Conservation (phyloP, 768 basidiomycete species). For the Mycena chlorophos region DNA sequence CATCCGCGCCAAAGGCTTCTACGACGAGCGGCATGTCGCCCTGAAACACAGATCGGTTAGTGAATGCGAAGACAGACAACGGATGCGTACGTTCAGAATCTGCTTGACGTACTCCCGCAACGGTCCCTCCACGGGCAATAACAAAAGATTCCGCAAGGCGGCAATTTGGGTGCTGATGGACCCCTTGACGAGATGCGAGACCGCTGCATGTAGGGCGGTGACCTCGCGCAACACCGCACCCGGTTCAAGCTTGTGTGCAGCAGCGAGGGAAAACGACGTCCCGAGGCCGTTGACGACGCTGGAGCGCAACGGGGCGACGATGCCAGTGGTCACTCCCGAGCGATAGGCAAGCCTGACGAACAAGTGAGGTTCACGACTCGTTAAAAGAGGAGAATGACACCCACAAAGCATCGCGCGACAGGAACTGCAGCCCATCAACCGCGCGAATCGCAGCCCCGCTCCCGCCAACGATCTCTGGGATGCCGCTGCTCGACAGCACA, state of each 20-base stretch:
- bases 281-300: slow-evolving; percentile 64
- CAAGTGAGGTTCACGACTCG: background rate
- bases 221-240: slow-evolving; percentile 66
- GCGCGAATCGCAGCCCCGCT: slow-evolving; percentile 53
- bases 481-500: slow-evolving; percentile 38
- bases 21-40: slow-evolving; percentile 76
- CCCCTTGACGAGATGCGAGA: slow-evolving; percentile 49
- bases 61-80: background rate
- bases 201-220: slow-evolving; percentile 64
- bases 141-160: slow-evolving; percentile 63
- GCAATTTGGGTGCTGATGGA: slow-evolving; percentile 85
- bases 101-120: slow-evolving; percentile 47
- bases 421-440: slow-evolving; percentile 62
- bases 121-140: slow-evolving; percentile 40
- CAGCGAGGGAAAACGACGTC: slow-evolving; percentile 63
- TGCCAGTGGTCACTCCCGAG: slow-evolving; percentile 67
- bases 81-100: slow-evolving; percentile 41
- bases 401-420: slow-evolving; percentile 42
- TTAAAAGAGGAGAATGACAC: slow-evolving; percentile 29
- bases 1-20: slow-evolving; percentile 73
- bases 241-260: slow-evolving; percentile 56
- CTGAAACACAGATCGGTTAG: slow-evolving; percentile 31
- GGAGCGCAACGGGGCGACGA: slow-evolving; percentile 57
- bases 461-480: slow-evolving; percentile 38
- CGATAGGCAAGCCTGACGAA: slow-evolving; percentile 60